Evolutionary conservation across 2,329 filamentous ascomycete species (phyloP).

Genomic region (Penicillium sp.): DNA sequence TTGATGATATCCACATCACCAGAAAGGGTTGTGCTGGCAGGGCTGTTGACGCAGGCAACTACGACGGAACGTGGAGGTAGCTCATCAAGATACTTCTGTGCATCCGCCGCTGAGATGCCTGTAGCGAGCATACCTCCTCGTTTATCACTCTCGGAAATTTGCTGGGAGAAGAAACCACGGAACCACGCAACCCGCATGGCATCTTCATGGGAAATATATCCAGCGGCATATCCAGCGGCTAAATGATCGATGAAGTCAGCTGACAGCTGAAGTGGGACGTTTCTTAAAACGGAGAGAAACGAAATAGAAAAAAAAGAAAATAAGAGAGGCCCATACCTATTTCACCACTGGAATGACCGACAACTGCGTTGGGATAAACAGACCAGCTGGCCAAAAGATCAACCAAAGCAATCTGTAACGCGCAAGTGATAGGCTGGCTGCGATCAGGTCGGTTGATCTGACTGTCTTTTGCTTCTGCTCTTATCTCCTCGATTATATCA

Average conservation of each 20-base stretch:
- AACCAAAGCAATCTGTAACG: constrained; percentile 30
- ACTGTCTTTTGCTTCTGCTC: constrained; percentile 3
- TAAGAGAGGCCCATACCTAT: constrained; percentile 18
- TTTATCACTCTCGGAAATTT: constrained; percentile 10
- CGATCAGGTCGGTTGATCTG: constrained; percentile 25
- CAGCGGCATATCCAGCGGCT: constrained; percentile 31
- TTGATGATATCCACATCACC: constrained; percentile 51
- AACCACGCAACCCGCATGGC: constrained; percentile 27
- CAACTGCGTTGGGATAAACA: constrained; percentile 19
- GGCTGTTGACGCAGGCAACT: constrained; percentile 52
- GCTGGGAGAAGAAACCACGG: constrained; percentile 21
- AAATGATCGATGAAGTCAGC: neutral
- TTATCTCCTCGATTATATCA: constrained; percentile 30
- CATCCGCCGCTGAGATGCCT: constrained; percentile 16
- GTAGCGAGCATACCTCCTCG: constrained; percentile 34
- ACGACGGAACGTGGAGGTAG: constrained; percentile 12
- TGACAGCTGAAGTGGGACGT: neutral
- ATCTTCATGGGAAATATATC: constrained; percentile 18
- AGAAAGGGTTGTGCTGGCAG: constrained; percentile 53
- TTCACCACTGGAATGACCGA: constrained; percentile 37
- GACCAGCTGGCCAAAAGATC: constrained; percentile 23
- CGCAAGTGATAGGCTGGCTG: constrained; percentile 26
- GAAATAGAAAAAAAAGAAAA: neutral
- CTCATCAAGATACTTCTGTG: constrained; percentile 15
- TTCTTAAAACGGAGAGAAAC: neutral